A percentile compares a stretch with the other conserved stretches of the same genome.
phyloP scores from a whole-genome alignment of 108 stramenopile species.

The Skeletonema marinoi region DNA sequence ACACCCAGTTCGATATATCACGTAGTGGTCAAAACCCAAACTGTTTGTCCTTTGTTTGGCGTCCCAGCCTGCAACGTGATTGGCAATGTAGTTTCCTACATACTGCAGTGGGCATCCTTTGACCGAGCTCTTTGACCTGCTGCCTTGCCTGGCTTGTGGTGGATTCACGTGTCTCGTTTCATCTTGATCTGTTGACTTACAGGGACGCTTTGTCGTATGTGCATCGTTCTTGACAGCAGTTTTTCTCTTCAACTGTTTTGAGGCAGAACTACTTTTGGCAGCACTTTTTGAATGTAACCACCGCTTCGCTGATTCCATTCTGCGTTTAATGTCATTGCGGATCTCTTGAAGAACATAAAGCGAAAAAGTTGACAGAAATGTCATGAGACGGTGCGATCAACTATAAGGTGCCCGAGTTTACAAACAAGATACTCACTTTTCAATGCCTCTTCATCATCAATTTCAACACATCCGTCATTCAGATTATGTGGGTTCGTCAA shows the following conservation, averaged over 20 bases:
- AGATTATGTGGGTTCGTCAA: not conserved
- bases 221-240: not conserved
- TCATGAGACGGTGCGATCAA: not conserved
- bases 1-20: not conserved
- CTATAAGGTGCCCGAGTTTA: not conserved
- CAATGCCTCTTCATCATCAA: not conserved
- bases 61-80: not conserved
- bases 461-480: not conserved
- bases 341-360: not conserved
- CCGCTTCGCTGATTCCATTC: not conserved
- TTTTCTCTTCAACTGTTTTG: not conserved
- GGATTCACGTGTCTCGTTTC: not conserved
- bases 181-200: not conserved
- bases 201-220: not conserved
- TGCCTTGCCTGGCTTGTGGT: not conserved
- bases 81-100: not conserved
- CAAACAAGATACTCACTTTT: not conserved
- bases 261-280: not conserved
- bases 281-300: not conserved
- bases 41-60: not conserved
- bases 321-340: not conserved
- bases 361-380: not conserved
- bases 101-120: not conserved
- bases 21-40: not conserved
- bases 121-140: not conserved